A percentile compares a stretch with the other conserved stretches of the same genome.
Conservation (phyloP, 1,139 yeast genomes). For the Geotrichum macrosporum region DNA sequence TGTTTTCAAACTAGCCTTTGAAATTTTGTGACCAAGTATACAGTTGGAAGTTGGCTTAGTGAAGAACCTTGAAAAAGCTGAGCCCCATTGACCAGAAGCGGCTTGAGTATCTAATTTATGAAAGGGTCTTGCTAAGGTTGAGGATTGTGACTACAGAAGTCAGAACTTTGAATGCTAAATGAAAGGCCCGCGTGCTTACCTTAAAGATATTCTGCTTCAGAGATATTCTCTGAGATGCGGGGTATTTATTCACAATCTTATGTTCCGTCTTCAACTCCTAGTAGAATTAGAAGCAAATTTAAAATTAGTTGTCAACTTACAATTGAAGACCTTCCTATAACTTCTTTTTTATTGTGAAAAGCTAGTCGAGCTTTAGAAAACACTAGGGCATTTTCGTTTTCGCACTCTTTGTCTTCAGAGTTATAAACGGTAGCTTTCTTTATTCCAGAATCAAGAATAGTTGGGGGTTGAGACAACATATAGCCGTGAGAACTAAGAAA, state of each 20-base stretch:
- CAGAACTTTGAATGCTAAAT: background rate
- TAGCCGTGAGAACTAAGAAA: conserved; percentile 14
- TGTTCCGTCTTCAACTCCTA: no score
- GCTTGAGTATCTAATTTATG: conserved; percentile 14
- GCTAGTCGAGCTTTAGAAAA: conserved; percentile 13
- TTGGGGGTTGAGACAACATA: background rate
- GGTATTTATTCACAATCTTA: no score
- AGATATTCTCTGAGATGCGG: conserved; percentile 2
- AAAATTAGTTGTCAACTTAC: no score
- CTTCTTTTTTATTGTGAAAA: conserved; percentile 4
- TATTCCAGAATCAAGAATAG: background rate
- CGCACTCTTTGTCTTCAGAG: background rate
- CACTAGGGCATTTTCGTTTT: background rate
- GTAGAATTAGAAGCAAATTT: no score
- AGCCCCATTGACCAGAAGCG: conserved; percentile 6
- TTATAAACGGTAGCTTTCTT: background rate
- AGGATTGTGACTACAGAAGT: background rate
- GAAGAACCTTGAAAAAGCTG: conserved; percentile 10
- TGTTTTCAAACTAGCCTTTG: conserved; percentile 10
- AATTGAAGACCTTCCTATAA: conserved; percentile 3
- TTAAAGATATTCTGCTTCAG: conserved; percentile 1
- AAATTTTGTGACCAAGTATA: conserved; percentile 14
- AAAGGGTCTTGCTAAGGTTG: conserved; percentile 10
- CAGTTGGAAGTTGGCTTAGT: conserved; percentile 9
- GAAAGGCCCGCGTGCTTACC: background rate